Evolutionary conservation across 2,329 filamentous ascomycete species (phyloP).

Genomic region (Grosmannia serpens): DNA sequence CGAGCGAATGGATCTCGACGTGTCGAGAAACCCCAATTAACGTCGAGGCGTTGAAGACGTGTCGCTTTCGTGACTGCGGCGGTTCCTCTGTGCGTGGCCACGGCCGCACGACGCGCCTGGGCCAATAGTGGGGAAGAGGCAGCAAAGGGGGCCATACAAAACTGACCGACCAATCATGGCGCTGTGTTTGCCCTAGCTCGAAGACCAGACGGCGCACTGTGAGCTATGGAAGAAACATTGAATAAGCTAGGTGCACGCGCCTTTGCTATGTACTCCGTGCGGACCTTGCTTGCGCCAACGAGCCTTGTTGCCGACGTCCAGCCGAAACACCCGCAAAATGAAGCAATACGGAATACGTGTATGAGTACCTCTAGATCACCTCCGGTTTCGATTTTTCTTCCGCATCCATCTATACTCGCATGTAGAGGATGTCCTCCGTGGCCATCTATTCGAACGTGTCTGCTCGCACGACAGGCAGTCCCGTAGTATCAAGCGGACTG

Average conservation of each 20-base stretch:
- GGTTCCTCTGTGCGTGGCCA: conserved; percentile 1
- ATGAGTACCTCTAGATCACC: no score
- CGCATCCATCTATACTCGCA: no score
- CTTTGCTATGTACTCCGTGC: background rate
- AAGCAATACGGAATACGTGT: background rate
- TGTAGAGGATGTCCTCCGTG: no score
- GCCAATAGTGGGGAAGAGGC: conserved; percentile 1
- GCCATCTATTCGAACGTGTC: no score
- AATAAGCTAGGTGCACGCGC: no score
- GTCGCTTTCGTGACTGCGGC: conserved; percentile 17
- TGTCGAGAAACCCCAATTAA: conserved; percentile 14
- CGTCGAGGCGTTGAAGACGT: conserved; percentile 12
- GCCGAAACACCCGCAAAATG: conserved; percentile 1
- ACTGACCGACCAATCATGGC: no score
- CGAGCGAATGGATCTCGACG: conserved; percentile 3
- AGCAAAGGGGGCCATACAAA: background rate
- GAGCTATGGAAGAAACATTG: no score
- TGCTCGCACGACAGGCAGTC: no score
- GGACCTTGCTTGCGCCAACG: background rate
- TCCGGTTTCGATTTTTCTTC: background rate
- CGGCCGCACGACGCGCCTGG: background rate
- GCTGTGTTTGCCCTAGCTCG: no score
- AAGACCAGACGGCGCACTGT: no score
- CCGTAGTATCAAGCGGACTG: no score
- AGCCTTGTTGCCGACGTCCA: background rate